Evolutionary conservation across 78 protist species (phyloP).

Genomic region (Planoprotostelium fungivorum): DNA sequence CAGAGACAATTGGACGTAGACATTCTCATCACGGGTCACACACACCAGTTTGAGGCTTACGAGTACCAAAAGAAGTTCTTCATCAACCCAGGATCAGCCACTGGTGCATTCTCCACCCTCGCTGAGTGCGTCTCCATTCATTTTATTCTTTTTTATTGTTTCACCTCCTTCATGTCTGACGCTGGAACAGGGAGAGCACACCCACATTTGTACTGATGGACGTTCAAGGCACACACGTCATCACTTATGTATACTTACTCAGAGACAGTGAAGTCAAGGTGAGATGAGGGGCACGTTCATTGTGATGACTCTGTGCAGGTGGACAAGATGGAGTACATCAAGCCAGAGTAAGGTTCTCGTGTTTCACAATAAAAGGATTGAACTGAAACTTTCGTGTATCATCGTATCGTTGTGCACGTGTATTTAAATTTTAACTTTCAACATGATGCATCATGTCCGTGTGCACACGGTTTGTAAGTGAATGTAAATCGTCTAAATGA

Average conservation of each 20-base stretch:
- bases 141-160: neutral
- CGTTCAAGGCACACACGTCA: slow-evolving; percentile 71
- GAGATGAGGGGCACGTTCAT: neutral
- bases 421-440: too few relatives aligned
- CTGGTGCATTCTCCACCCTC: slow-evolving; percentile 89
- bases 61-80: slow-evolving; percentile 84
- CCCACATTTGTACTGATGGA: slow-evolving; percentile 96
- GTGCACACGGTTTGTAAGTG: too few relatives aligned
- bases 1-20: slow-evolving; percentile 97
- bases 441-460: too few relatives aligned
- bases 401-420: too few relatives aligned
- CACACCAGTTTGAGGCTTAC: slow-evolving; percentile 76
- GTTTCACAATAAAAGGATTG: too few relatives aligned
- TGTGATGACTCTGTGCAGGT: neutral
- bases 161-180: neutral
- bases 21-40: slow-evolving; percentile 91
- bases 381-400: too few relatives aligned
- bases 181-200: slow-evolving; percentile 47
- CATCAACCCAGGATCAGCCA: slow-evolving; percentile 98
- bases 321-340: neutral
- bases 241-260: slow-evolving; percentile 56
- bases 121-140: slow-evolving; percentile 24
- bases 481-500: too few relatives aligned
- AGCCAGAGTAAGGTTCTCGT: too few relatives aligned
- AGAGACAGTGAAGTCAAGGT: slow-evolving; percentile 75